Evolutionary conservation across 139 green algal species (phyloP), one percentile per base, ranked within the genome.

Genomic region (Protoeuglena noctilucae): DNA sequence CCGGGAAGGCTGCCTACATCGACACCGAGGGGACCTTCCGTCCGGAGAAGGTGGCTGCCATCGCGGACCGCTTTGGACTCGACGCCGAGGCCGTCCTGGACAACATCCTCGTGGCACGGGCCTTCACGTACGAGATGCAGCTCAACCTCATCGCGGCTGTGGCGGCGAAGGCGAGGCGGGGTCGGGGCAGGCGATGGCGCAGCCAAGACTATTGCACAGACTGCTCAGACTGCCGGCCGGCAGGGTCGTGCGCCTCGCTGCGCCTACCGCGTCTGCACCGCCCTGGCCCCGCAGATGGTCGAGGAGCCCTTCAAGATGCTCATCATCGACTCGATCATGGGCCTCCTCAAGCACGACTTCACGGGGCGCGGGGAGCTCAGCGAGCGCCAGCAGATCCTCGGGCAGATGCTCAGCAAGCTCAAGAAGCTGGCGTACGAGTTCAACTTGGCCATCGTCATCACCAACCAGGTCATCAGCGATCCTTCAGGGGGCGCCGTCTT

Each of bases 21-120:
- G 87, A 96, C 74, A 93, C 86, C n/a, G 89, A 97, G 65, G 83
- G 84, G 25, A 85, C 83, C 9, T 96, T 96, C 70, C 58, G 87
- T 2, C 79, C 85, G 1, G 76, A 94, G 62, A 63, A 82, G 31
- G 67, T 96, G 18, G 62, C 54, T 3, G 27, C 74, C 27, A 94
- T 97, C 60, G 87, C 89, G 3, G 66, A 81, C 47, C 61, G 86
- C 21, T 95, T 81, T 62, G 60, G 66, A 16, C 63, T 95, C 51
- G 82, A 93, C 27, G 51, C 61, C 3, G 76, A 89, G 2, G 73
- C 69, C 6, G 80, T 89, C 3, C 66, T 82, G 9, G 64, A 84
- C 47, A 95, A 95, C 54, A 43, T 43, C 34, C 70, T 84, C 46
- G 60, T 73, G 3, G 85, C 77, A 0, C 63, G 86, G 0, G 79